Conservation (phyloP, 2,329 filamentous ascomycete species). For the Raffaelea deltoideospora region DNA sequence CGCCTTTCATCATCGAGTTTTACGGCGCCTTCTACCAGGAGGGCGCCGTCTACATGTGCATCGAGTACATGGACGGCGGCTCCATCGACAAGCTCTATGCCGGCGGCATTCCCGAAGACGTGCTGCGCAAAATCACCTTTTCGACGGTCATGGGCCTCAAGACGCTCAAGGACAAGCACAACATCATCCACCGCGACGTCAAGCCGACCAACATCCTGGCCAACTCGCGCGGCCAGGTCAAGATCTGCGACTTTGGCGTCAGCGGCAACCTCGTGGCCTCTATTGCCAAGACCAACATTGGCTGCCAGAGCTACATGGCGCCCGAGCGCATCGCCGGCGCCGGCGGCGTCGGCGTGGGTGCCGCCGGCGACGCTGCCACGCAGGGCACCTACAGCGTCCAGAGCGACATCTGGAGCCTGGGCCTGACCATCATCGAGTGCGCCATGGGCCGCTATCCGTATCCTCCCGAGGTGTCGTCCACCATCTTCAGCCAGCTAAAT, state of each 20-base stretch:
- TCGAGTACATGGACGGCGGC: conserved; percentile 98
- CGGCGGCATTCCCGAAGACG: conserved; percentile 76
- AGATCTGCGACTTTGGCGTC: conserved; percentile 97
- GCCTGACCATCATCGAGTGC: conserved; percentile 89
- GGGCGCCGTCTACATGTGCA: conserved; percentile 96
- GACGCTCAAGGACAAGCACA: conserved; percentile 90
- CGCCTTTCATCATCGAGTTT: conserved; percentile 95
- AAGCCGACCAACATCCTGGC: conserved; percentile 98
- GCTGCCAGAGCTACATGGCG: conserved; percentile 98
- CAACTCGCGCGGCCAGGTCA: conserved; percentile 81
- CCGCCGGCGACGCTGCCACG: conserved; percentile 48
- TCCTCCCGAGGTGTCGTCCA: conserved; percentile 91
- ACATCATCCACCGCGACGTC: conserved; percentile 96
- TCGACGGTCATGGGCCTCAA: conserved; percentile 85
- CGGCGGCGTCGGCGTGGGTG: conserved; percentile 58
- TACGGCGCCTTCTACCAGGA: conserved; percentile 99
- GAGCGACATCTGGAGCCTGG: conserved; percentile 94
- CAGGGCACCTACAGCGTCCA: conserved; percentile 93
- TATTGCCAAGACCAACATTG: conserved; percentile 97
- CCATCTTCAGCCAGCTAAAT: conserved; percentile 93
- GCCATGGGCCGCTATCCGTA: conserved; percentile 91
- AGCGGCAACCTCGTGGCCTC: conserved; percentile 92
- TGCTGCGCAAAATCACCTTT: conserved; percentile 80
- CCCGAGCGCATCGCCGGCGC: conserved; percentile 88
- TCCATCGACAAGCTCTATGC: conserved; percentile 93